These are phyloP conservation scores for Poronia punctata DNA, from an alignment of 495 filamentous ascomycete genomes.

Conservation along the genomic window DNA sequence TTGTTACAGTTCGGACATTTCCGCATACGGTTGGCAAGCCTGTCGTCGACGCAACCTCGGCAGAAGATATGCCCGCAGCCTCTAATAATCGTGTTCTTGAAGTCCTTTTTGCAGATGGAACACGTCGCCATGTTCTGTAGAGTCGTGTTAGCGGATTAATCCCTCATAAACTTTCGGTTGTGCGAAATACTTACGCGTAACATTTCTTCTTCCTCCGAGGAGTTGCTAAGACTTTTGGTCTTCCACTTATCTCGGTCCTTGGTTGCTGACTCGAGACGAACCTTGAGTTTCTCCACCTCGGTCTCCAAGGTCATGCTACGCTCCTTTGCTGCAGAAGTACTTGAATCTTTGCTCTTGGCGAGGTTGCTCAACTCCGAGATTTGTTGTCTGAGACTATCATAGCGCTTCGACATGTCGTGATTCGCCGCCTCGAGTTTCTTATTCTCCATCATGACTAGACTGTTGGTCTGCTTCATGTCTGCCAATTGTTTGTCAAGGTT, in stretches of 20 bases:
- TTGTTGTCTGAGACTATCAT: slow-evolving; percentile 70
- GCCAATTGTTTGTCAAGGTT: slow-evolving; percentile 86
- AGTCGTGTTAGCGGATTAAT: slow-evolving; percentile 12
- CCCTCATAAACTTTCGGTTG: background rate
- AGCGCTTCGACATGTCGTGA: slow-evolving; percentile 57
- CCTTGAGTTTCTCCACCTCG: slow-evolving; percentile 65
- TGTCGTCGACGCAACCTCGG: slow-evolving; percentile 77
- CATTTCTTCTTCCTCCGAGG: slow-evolving; percentile 73
- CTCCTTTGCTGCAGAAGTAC: slow-evolving; percentile 54
- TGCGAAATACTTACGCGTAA: slow-evolving; percentile 58
- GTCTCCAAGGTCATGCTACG: slow-evolving; percentile 53
- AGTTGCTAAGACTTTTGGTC: slow-evolving; percentile 69
- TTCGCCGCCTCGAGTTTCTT: slow-evolving; percentile 63
- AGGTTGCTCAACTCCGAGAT: slow-evolving; percentile 65
- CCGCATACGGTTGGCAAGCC: slow-evolving; percentile 76
- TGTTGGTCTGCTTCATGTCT: slow-evolving; percentile 70
- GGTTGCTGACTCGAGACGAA: slow-evolving; percentile 63
- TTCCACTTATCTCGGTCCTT: slow-evolving; percentile 78
- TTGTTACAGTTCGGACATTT: slow-evolving; percentile 92
- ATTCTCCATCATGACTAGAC: slow-evolving; percentile 57
- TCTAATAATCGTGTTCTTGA: slow-evolving; percentile 89
- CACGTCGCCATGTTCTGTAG: slow-evolving; percentile 76
- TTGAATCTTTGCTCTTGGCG: slow-evolving; percentile 65
- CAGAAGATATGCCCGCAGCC: slow-evolving; percentile 97
- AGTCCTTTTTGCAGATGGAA: slow-evolving; percentile 78